These are phyloP conservation scores for Panaeolus cyanescens DNA, from an alignment of 768 basidiomycete genomes.

Conservation along the genomic window DNA sequence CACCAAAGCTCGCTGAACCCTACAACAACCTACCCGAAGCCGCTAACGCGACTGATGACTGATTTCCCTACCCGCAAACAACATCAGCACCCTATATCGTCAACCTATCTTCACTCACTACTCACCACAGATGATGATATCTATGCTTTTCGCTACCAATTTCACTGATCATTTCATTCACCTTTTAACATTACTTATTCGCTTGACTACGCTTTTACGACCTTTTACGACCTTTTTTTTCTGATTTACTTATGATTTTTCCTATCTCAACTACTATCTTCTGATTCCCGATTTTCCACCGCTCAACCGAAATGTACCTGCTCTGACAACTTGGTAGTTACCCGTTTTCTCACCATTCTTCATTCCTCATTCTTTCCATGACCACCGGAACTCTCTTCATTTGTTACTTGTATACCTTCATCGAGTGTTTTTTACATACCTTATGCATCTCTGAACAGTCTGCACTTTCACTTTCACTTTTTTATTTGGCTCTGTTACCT, in stretches of 20 bases:
- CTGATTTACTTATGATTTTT: background rate
- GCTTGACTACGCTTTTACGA: background rate
- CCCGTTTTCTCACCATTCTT: too few relatives aligned
- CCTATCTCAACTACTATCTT: background rate
- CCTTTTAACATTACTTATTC: background rate
- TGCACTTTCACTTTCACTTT: background rate
- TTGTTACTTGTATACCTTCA: slow-evolving; percentile 2
- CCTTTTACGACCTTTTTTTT: background rate
- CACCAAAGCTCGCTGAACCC: background rate
- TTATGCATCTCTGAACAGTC: background rate
- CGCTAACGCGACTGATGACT: background rate
- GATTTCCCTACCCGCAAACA: background rate
- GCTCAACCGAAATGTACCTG: background rate
- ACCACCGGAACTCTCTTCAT: background rate
- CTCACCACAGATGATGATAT: background rate
- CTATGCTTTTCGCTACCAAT: background rate
- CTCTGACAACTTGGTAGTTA: background rate
- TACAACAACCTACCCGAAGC: background rate
- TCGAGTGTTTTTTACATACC: background rate
- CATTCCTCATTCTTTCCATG: background rate
- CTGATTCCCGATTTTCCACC: too few relatives aligned
- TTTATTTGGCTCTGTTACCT: background rate
- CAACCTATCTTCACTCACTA: background rate
- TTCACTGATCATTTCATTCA: background rate
- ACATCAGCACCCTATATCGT: background rate